phyloP scores from a whole-genome alignment of 805 yeast species.

The Metahyphopichia silvanorum region DNA sequence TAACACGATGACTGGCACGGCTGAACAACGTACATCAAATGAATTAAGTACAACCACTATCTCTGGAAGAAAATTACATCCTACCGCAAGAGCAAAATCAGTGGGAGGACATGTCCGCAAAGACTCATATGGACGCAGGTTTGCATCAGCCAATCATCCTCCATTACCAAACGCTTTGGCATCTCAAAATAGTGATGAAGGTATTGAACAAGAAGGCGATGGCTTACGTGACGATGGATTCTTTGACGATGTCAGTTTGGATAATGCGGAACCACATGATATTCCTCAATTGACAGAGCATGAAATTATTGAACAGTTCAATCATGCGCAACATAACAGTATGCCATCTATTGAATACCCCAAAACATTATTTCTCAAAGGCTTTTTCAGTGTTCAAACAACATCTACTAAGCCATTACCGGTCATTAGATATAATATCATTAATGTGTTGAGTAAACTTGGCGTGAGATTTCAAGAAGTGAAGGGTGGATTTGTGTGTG shows the following conservation, averaged over 20 bases:
- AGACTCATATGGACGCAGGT: conserved; percentile 37
- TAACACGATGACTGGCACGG: no score
- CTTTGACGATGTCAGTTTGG: conserved; percentile 56
- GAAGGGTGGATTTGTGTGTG: conserved; percentile 89
- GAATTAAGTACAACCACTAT: conserved; percentile 9
- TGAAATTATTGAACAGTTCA: conserved; percentile 40
- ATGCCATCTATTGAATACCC: conserved; percentile 97
- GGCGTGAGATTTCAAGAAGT: conserved; percentile 86
- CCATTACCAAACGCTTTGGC: conserved; percentile 44
- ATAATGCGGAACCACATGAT: conserved; percentile 27
- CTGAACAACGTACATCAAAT: no score
- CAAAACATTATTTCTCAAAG: conserved; percentile 84
- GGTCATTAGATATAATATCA: conserved; percentile 79
- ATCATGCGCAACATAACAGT: conserved; percentile 62
- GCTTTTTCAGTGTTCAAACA: conserved; percentile 91
- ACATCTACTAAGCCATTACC: conserved; percentile 92
- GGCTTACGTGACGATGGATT: conserved; percentile 45
- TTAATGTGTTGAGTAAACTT: conserved; percentile 68
- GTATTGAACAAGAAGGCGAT: conserved; percentile 14
- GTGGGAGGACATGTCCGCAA: conserved; percentile 74
- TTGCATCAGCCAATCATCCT: conserved; percentile 27
- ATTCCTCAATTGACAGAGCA: conserved; percentile 38
- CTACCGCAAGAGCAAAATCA: conserved; percentile 85
- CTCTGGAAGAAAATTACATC: conserved; percentile 50
- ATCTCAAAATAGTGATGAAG: conserved; percentile 44